A percentile compares a stretch with the other conserved stretches of the same genome.
These are phyloP conservation scores for Pleochaeta shiraiana DNA, from an alignment of 2,329 filamentous ascomycete genomes.

Conservation along the genomic window DNA sequence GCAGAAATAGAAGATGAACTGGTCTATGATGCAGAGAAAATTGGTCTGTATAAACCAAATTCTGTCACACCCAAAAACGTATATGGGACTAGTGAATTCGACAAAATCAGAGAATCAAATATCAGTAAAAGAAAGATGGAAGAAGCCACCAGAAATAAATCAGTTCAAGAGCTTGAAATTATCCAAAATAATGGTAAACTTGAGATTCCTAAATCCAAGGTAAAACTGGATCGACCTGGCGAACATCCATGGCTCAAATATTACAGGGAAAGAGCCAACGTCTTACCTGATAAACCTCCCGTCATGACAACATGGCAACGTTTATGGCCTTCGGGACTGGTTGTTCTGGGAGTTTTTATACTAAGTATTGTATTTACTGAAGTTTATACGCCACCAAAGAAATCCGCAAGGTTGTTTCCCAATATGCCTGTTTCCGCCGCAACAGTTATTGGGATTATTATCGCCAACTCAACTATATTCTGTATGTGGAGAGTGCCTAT, in stretches of 20 bases:
- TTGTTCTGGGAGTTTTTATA: conserved; percentile 25
- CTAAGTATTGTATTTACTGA: conserved; percentile 24
- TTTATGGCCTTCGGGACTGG: conserved; percentile 30
- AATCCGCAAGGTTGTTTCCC: conserved; percentile 30
- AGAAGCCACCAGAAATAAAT: conserved; percentile 20
- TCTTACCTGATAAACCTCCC: conserved; percentile 28
- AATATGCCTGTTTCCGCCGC: conserved; percentile 38
- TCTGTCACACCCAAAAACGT: conserved; percentile 20
- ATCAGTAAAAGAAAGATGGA: conserved; percentile 26
- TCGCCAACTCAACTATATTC: conserved; percentile 34
- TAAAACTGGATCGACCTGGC: conserved; percentile 14
- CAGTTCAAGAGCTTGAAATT: conserved; percentile 20
- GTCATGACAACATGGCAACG: conserved; percentile 30
- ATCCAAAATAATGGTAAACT: conserved; percentile 14
- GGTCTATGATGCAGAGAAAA: conserved; percentile 13
- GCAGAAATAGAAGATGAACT: conserved; percentile 25
- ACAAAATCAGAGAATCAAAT: conserved; percentile 32
- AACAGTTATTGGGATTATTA: conserved; percentile 40
- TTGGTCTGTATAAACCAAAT: conserved; percentile 16
- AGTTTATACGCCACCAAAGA: conserved; percentile 29
- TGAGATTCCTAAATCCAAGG: conserved; percentile 10
- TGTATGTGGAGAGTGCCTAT: conserved; percentile 40
- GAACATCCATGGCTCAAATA: conserved; percentile 14
- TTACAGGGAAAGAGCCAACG: conserved; percentile 24
- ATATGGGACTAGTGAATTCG: conserved; percentile 35